Percentiles rank a stretch among this genome's conserved stretches.
Evolutionary conservation across 208 protist species (phyloP).

Genomic region (Acanthamoeba triangularis): DNA sequence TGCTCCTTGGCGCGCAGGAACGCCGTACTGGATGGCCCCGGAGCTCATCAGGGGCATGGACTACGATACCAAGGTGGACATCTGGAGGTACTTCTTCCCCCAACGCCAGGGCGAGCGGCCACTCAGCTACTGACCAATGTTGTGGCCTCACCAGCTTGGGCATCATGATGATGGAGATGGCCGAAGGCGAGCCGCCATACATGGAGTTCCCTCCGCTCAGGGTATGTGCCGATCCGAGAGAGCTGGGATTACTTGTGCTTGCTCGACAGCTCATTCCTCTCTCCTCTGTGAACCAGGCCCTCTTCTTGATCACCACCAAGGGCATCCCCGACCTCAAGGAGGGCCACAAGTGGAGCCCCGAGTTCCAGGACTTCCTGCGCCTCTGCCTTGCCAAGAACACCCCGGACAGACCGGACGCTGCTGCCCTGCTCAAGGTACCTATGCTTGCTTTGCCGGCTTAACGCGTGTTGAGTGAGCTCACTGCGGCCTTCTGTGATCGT

Average conservation of each 20-base stretch:
- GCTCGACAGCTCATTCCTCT: too few species aligned
- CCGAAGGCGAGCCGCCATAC: slow-evolving; percentile 81
- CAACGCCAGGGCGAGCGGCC: neutral
- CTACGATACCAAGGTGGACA: slow-evolving; percentile 76
- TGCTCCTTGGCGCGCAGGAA: neutral
- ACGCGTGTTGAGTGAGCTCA: neutral
- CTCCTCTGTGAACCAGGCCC: slow-evolving; percentile 30
- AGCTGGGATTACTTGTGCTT: neutral
- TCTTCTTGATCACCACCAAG: slow-evolving; percentile 87
- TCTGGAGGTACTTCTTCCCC: slow-evolving; percentile 11
- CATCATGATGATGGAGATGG: slow-evolving; percentile 81
- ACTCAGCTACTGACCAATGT: too few species aligned
- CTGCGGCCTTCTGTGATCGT: too few species aligned
- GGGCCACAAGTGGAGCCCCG: slow-evolving; percentile 70
- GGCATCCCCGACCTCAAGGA: slow-evolving; percentile 85
- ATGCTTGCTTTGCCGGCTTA: neutral
- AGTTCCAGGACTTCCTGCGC: slow-evolving; percentile 81
- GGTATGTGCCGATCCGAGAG: neutral
- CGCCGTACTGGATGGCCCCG: slow-evolving; percentile 91
- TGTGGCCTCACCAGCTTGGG: slow-evolving; percentile 81
- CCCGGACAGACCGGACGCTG: neutral
- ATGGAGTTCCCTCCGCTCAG: slow-evolving; percentile 82
- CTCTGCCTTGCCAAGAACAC: neutral
- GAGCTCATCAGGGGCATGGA: slow-evolving; percentile 81
- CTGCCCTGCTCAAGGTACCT: neutral